phyloP scores from a whole-genome alignment of 2,329 filamentous ascomycete genomes.

The Trichoderma endophyticum region DNA sequence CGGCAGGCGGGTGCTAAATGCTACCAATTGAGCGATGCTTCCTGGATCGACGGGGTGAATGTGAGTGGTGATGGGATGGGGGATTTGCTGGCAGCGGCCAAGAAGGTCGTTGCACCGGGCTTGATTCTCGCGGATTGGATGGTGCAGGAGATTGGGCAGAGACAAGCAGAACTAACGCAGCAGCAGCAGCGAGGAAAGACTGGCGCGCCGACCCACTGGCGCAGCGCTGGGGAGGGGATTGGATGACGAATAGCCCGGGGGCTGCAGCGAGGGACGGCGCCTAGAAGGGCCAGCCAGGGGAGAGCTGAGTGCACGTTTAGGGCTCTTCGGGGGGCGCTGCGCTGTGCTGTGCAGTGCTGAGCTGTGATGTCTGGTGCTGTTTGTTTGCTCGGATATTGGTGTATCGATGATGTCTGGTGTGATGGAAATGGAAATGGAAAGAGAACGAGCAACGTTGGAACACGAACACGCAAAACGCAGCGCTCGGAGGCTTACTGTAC shows the following conservation, averaged over 20 bases:
- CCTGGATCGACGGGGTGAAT: neutral
- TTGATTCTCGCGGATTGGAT: slow-evolving; percentile 6
- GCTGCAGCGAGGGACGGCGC: neutral
- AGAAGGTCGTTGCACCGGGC: slow-evolving; percentile 4
- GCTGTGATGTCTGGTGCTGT: neutral
- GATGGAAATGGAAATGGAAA: neutral
- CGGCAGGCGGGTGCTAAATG: slow-evolving; percentile 17
- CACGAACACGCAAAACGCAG: neutral
- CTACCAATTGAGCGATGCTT: slow-evolving; percentile 21
- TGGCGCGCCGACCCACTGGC: slow-evolving; percentile 20
- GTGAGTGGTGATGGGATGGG: neutral
- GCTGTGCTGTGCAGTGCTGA: neutral
- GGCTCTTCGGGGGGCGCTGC: neutral
- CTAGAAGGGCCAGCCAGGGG: neutral
- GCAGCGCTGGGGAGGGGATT: slow-evolving; percentile 10
- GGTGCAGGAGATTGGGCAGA: slow-evolving; percentile 19
- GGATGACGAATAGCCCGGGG: slow-evolving; percentile 12
- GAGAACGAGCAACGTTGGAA: neutral
- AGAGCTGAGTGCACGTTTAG: neutral
- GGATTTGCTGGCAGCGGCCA: neutral
- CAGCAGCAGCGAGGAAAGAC: neutral
- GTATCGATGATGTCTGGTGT: neutral
- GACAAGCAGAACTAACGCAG: slow-evolving; percentile 12
- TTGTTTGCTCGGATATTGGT: neutral
- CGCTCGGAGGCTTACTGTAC: neutral